Evolutionary conservation across 345 rosid genomes (phyloP).

Genomic region (rapeseed (Brassica napus)): Da-Ae NC_063444.1:39360501-39361000

Average conservation of each 20-base stretch:
- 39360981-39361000: neutral
- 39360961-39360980: too few relatives aligned
- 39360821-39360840: too few relatives aligned
- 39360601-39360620: slow-evolving; percentile 73
- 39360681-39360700: slow-evolving; percentile 79
- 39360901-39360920: neutral
- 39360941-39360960: neutral
- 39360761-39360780: slow-evolving; percentile 87
- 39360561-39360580: slow-evolving; percentile 26
- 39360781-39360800: slow-evolving; percentile 77
- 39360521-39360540: neutral
- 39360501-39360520: neutral
- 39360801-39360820: too few relatives aligned
- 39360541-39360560: neutral
- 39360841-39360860: too few relatives aligned
- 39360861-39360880: neutral
- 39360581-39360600: slow-evolving; percentile 71
- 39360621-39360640: slow-evolving; percentile 81
- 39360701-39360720: slow-evolving; percentile 89
- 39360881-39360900: neutral
- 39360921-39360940: neutral
- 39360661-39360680: slow-evolving; percentile 72
- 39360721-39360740: slow-evolving; percentile 76
- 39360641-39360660: slow-evolving; percentile 78
- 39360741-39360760: slow-evolving; percentile 75